Evolutionary conservation across 805 yeast species (phyloP), one percentile per base, ranked within the genome.

Genomic region (Pichia nakasei): DNA sequence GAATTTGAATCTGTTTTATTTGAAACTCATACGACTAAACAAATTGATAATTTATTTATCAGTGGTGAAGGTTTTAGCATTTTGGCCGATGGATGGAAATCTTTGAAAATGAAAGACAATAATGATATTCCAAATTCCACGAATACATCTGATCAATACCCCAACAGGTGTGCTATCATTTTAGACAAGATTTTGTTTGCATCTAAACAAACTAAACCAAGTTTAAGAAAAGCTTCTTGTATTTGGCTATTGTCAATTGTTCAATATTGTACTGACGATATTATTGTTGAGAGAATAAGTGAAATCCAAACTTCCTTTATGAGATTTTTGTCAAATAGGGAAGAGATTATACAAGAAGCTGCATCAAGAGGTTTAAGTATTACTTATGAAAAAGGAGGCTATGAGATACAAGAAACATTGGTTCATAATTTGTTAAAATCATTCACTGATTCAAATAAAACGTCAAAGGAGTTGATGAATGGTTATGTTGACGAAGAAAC

Each of bases 311-410:
- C 73, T 4, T 65, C 82, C 1, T 89, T 91, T 54, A 78, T 87
- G 84, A 72, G 74, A 47, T 85, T 85, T 55, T 67, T 91, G 44
- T 79, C 85, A 0, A 93, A 84, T 49, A 68, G 80, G 41, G 96
- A 91, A 57, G 96, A 89, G 26, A 62, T 88, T 18, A 69, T 88
- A n/a, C 97, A 91, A 57, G 97, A 91, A 48, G 75, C 93, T 12
- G 96, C 97, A 0, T 80, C 95, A 0, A 71, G 95, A 52, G 98
- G 97, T 3, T 68, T 91, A 42, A 78, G 89, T 50, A 65, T 89
- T 17, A 73, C 88, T 5, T 91, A 85, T 56, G 96, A 89, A 47
- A 62, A 76, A 49, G 95, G 96, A 15, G 80, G 78, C 51, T 45
- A 57, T 5, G 82, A 78, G 9, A 63, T 84, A 50, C 80, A 81